A percentile compares a stretch with the other conserved stretches of the same genome.
Conservation (phyloP, 495 filamentous ascomycete genomes). For the Melanomma pulvis-pyrius region DNA sequence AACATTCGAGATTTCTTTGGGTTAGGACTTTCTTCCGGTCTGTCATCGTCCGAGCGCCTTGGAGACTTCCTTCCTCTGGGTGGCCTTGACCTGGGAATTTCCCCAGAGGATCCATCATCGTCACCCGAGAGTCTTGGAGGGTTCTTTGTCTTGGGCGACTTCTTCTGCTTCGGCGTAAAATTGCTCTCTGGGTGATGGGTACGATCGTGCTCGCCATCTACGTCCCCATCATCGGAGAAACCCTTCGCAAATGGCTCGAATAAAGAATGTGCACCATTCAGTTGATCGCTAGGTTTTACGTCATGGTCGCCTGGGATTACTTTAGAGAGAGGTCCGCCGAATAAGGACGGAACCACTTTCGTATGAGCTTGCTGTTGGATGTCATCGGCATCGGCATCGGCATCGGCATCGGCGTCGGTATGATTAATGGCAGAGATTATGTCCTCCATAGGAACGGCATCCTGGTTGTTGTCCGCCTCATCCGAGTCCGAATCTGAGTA, state of each 20-base stretch:
- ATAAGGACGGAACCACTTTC: too few species aligned
- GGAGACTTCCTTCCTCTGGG: not conserved
- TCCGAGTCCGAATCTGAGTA: not conserved
- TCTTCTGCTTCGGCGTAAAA: too few species aligned
- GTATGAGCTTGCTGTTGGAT: not conserved
- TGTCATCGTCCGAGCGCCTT: not conserved
- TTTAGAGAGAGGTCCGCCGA: too few species aligned
- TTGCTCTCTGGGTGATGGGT: too few species aligned
- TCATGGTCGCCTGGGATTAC: too few species aligned
- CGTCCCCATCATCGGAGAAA: constrained; percentile 10
- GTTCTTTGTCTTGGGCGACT: too few species aligned
- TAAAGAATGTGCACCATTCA: not conserved
- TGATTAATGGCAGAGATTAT: not conserved
- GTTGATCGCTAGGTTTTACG: too few species aligned
- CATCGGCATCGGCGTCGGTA: not conserved
- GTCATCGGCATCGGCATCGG: not conserved
- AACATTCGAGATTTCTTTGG: constrained; percentile 6
- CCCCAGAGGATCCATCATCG: too few species aligned
- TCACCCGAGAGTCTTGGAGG: too few species aligned
- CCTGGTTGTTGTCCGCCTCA: not conserved
- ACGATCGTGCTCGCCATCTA: not conserved
- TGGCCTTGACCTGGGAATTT: too few species aligned
- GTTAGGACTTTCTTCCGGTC: not conserved
- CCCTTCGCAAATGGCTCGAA: not conserved
- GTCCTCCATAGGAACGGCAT: not conserved